phyloP scores from a whole-genome alignment of 768 basidiomycete genomes.

The Cystofilobasidium capitatum region DNA sequence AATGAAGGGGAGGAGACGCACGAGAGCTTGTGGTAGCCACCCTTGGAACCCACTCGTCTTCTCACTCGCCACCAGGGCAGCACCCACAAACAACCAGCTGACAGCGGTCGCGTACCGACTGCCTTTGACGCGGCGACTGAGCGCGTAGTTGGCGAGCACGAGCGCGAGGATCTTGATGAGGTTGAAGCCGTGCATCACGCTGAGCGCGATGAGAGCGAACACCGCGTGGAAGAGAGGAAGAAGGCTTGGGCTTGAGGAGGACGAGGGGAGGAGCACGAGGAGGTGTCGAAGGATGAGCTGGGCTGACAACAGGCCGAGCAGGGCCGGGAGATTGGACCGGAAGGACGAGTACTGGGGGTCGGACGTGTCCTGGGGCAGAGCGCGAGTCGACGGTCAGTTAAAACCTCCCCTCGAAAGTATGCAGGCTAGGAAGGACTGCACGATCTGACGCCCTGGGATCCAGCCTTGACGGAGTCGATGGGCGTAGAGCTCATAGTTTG shows the following conservation, averaged over 20 bases:
- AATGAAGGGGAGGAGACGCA: constrained; percentile 40
- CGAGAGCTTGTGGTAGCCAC: constrained; percentile 43
- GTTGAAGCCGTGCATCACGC: constrained; percentile 71
- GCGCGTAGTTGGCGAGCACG: constrained; percentile 56
- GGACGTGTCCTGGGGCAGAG: constrained; percentile 64
- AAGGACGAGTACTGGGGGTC: constrained; percentile 86
- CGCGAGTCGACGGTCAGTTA: background rate
- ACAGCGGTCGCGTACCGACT: constrained; percentile 30
- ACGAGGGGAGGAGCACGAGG: constrained; percentile 33
- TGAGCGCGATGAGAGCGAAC: constrained; percentile 57
- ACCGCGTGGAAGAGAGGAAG: constrained; percentile 52
- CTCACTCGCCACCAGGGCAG: constrained; percentile 68
- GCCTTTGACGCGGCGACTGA: constrained; percentile 43
- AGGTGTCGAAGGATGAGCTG: constrained; percentile 49
- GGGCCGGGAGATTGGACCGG: constrained; percentile 62
- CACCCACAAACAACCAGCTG: constrained; percentile 70
- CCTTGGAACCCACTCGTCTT: constrained; percentile 39
- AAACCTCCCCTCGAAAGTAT: background rate
- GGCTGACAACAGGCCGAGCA: constrained; percentile 47
- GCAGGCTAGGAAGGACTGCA: background rate
- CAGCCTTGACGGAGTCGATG: constrained; percentile 45
- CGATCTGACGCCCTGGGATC: constrained; percentile 2
- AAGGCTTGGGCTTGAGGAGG: constrained; percentile 34
- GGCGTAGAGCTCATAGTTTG: constrained; percentile 59
- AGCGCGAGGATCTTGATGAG: constrained; percentile 67